Evolutionary conservation across 495 filamentous ascomycete genomes (phyloP), one percentile per base, ranked within the genome.

Genomic region (Apodospora peruviana): DNA sequence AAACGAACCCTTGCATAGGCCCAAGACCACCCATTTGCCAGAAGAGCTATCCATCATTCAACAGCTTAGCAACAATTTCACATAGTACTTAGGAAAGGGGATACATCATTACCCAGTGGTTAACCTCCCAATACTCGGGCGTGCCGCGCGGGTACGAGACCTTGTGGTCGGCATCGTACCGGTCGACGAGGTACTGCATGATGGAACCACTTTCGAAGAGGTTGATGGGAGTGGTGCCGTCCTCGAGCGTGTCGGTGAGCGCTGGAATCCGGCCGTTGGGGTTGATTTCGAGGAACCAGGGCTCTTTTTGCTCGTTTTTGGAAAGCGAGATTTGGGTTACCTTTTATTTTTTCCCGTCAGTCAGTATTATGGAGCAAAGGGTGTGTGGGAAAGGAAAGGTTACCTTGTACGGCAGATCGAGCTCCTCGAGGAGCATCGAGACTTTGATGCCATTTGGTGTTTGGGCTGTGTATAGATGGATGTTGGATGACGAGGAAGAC

Each of bases 181-280:
- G 73, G 22, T 86, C 81, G 37, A 84, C 81, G 5, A 96, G 77
- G 65, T 96, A 96, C 57, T 90, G 84, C 74, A 96, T 73, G 60
- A 96, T 94, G 48, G 84, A 74, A 43, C 88, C 91, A 51, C 80
- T 86, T 66, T 96, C 91, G 58, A 95, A 96, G 3, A 96, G 55
- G 16, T 76, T 70, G 65, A 95, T 90, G 25, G 71, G 68, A n/a
- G n/a, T n/a, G 56, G 85, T 73, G 47, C 89, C 88, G 61, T 93
- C 85, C 1, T 62, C 55, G 58, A 85, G 81, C 10, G 77, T 81
- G 64, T 96, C 91, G 20, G 86, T 91, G 20, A 96, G 56, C 14
- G 91, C 91, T n/a, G 91, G 91, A 57, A 96, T 95, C 48, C 91
- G 88, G 56, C 91, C 91, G 61, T 96, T 95, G 45, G 91, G 91